Conservation (phyloP, 1,139 yeast species). For the Entelexis paramagnoliae region DNA sequence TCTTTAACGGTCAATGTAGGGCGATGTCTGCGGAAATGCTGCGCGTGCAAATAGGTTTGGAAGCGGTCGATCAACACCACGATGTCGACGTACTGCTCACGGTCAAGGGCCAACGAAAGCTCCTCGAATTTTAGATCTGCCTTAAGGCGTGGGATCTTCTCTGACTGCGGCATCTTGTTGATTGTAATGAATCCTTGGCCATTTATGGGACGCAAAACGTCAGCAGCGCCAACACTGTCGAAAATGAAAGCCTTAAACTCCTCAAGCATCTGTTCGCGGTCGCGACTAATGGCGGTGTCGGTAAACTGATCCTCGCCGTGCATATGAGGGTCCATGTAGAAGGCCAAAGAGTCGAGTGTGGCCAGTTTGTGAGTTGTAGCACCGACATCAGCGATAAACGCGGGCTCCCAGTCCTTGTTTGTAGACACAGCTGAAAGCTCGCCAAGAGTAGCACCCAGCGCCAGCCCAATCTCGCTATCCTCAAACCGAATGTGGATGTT, state of each 20-base stretch:
- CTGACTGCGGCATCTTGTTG: conserved; percentile 46
- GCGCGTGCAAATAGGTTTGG: conserved; percentile 67
- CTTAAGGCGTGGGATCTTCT: conserved; percentile 71
- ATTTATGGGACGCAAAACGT: conserved; percentile 73
- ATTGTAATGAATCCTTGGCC: conserved; percentile 78
- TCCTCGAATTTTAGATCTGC: conserved; percentile 77
- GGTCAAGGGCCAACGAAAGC: conserved; percentile 72
- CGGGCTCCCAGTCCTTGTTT: conserved; percentile 74
- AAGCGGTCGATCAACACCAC: conserved; percentile 73
- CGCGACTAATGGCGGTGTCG: conserved; percentile 14
- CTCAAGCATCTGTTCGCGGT: conserved; percentile 23
- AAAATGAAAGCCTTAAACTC: conserved; percentile 30
- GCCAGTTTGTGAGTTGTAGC: conserved; percentile 65
- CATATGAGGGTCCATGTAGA: conserved; percentile 77
- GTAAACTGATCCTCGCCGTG: conserved; percentile 28
- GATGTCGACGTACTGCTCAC: conserved; percentile 73
- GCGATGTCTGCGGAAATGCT: conserved; percentile 58
- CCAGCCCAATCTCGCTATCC: conserved; percentile 58
- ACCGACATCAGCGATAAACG: conserved; percentile 66
- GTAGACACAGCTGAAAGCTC: conserved; percentile 91
- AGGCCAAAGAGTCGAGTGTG: conserved; percentile 61
- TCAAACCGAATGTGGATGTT: conserved; percentile 90
- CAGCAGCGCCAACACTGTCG: conserved; percentile 40
- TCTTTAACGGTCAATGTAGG: conserved; percentile 54
- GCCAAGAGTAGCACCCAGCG: conserved; percentile 70